Evolutionary conservation across 306 rosid genomes (phyloP), one percentile per base, ranked within the genome.

Genomic region (Citrullus colocynthis): DNA sequence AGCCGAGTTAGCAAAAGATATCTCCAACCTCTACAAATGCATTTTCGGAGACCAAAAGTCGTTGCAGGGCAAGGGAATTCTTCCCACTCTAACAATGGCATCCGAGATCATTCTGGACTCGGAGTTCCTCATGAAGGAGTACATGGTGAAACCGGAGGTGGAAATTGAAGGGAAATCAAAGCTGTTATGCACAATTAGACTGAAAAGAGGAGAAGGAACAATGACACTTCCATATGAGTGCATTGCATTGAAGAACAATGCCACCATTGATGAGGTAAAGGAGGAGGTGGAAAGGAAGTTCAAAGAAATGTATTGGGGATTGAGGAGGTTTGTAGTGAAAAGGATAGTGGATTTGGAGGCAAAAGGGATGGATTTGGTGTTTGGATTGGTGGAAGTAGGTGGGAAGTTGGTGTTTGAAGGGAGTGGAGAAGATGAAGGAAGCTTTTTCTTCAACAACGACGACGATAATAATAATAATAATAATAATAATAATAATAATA

Each of bases 231-330:
- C 97, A 0, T 82, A 87, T 60, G 97, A 95, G 87, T 85, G 87
- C 28, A 17, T 90, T 78, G 77, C 84, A 13, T 11, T 95, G 81
- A 88, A 84, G 58, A 87, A 79, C 48, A 83, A 21, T 42, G 87
- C 88, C 13, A 92, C 92, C 45, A 69, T 92, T 32, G 85, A 87
- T 66, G 97, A 92, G 28, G 78, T 95, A 1, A 90, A 90, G 88
- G 24, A 44, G 21, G 91, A 92, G 76, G 93, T 92, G 60, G 97
- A 92, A 54, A 85, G 85, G 70, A 89, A 75, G 61, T 90, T 95
- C 66, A 84, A 80, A 69, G 98, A 95, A 61, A 88, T 90, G 0
- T 95, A 90, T 58, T 92, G 90, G 90, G 88, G 93, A 49, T 78
- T 95, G 78, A 87, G 85, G 60, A 85, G 74, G 71, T 88, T 90